Percentiles rank a stretch among this genome's conserved stretches.
Conservation (phyloP, 2,329 filamentous ascomycete genomes). For the Stemphylium lycopersici region DNA sequence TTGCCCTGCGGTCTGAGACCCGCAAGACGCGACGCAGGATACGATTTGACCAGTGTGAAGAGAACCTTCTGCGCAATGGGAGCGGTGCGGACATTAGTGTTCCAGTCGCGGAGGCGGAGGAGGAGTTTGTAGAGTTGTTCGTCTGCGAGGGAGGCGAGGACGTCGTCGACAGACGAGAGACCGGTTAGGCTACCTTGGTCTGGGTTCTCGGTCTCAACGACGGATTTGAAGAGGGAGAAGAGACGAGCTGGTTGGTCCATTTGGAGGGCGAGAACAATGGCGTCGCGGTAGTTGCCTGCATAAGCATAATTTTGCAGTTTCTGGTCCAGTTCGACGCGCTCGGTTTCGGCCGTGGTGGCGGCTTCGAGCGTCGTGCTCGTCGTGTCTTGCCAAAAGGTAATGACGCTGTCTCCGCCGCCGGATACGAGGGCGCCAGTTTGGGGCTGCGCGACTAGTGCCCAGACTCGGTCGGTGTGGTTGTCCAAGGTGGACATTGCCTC, state of each 20-base stretch:
- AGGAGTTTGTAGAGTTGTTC: conserved; percentile 86
- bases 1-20: conserved; percentile 59
- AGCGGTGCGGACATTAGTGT: conserved; percentile 89
- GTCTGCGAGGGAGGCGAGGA: conserved; percentile 77
- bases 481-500: conserved; percentile 90
- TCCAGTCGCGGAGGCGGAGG: conserved; percentile 89
- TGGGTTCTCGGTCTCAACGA: conserved; percentile 67
- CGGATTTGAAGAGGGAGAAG: conserved; percentile 80
- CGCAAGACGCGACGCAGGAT: conserved; percentile 78
- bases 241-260: conserved; percentile 92
- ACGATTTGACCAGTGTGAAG: conserved; percentile 77
- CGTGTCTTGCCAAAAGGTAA: conserved; percentile 96
- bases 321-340: conserved; percentile 91
- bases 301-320: conserved; percentile 92
- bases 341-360: conserved; percentile 73
- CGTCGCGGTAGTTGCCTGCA: conserved; percentile 85
- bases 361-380: conserved; percentile 79
- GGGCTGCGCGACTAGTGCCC: conserved; percentile 77
- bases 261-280: conserved; percentile 87
- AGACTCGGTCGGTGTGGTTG: conserved; percentile 95
- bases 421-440: conserved; percentile 77
- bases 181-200: conserved; percentile 70
- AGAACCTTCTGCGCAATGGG: conserved; percentile 85
- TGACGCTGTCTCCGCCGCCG: conserved; percentile 87
- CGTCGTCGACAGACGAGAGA: conserved; percentile 74